phyloP scores from a whole-genome alignment of 75 land plant species.

The Selaginella moellendorffii region DNA sequence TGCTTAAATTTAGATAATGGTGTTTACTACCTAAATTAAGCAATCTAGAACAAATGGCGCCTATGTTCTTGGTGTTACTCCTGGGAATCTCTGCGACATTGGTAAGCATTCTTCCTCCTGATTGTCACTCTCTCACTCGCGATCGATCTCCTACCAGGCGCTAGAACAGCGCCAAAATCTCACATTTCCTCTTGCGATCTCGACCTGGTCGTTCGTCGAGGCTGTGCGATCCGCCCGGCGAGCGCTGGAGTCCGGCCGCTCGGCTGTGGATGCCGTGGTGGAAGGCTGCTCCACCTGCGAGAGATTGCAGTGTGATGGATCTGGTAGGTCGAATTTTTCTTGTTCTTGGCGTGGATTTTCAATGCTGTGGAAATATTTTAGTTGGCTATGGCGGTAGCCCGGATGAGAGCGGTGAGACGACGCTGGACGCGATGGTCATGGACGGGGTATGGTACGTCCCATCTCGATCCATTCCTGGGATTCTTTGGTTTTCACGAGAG shows the following conservation, averaged over 20 bases:
- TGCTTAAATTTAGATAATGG: too few relatives aligned
- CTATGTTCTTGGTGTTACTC: too few relatives aligned
- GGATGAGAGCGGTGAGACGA: conserved; percentile 95
- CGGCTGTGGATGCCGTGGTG: conserved; percentile 82
- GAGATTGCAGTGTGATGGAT: conserved; percentile 74
- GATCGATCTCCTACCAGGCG: conserved; percentile 12
- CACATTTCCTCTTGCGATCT: conserved; percentile 54
- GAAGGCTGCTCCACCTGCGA: conserved; percentile 93
- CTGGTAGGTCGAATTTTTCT: conserved; percentile 34
- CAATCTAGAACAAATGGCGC: too few relatives aligned
- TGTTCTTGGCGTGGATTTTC: not conserved
- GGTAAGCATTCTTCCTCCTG: too few relatives aligned
- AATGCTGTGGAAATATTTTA: conserved; percentile 15
- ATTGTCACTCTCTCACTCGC: too few relatives aligned
- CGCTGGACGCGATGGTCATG: conserved; percentile 92
- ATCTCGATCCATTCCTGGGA: not conserved
- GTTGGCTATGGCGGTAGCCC: conserved; percentile 99
- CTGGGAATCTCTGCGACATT: too few relatives aligned
- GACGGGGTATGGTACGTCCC: conserved; percentile 55
- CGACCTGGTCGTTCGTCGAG: conserved; percentile 87
- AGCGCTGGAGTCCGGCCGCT: conserved; percentile 40
- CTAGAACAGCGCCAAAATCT: conserved; percentile 1
- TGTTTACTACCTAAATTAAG: too few relatives aligned
- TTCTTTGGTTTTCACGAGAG: conserved; percentile 24
- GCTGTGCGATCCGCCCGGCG: conserved; percentile 86